phyloP scores from a whole-genome alignment of 257 asterid species.

The Voacanga thouarsii region DNA sequence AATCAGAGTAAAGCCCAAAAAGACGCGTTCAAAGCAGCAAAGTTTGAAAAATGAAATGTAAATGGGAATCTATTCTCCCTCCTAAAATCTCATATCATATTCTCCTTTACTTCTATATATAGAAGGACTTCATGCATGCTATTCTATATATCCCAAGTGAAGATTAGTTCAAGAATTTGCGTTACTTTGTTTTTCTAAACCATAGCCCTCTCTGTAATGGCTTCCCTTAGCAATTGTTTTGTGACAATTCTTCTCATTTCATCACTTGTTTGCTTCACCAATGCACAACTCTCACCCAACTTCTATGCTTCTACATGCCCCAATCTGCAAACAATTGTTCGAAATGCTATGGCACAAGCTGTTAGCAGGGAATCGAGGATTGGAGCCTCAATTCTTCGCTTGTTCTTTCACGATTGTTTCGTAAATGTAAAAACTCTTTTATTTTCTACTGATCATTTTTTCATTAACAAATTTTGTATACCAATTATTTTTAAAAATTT shows the following conservation, averaged over 20 bases:
- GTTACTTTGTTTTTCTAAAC: background rate
- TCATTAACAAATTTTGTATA: too few species aligned
- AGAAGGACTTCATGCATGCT: background rate
- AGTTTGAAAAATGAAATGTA: constrained; percentile 7
- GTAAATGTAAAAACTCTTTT: constrained; percentile 36
- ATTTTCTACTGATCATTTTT: background rate
- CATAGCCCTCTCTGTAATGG: constrained; percentile 16
- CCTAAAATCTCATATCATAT: background rate
- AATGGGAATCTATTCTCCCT: background rate
- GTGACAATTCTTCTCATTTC: constrained; percentile 16
- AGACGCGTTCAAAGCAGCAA: constrained; percentile 15
- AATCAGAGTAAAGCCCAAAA: background rate
- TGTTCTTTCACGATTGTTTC: constrained; percentile 67
- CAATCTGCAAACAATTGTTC: constrained; percentile 37
- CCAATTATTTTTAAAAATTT: too few species aligned
- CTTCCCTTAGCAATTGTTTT: constrained; percentile 14
- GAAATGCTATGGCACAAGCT: constrained; percentile 39
- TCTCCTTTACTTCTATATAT: background rate
- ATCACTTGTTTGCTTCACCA: constrained; percentile 17
- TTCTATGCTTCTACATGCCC: constrained; percentile 49
- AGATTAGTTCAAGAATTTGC: background rate
- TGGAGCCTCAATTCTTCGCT: constrained; percentile 55
- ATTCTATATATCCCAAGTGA: background rate
- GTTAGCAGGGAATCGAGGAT: constrained; percentile 37
- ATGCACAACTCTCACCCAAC: constrained; percentile 48